These are phyloP conservation scores for Favolaschia claudopus DNA, from an alignment of 768 basidiomycete genomes.

Conservation along the genomic window DNA sequence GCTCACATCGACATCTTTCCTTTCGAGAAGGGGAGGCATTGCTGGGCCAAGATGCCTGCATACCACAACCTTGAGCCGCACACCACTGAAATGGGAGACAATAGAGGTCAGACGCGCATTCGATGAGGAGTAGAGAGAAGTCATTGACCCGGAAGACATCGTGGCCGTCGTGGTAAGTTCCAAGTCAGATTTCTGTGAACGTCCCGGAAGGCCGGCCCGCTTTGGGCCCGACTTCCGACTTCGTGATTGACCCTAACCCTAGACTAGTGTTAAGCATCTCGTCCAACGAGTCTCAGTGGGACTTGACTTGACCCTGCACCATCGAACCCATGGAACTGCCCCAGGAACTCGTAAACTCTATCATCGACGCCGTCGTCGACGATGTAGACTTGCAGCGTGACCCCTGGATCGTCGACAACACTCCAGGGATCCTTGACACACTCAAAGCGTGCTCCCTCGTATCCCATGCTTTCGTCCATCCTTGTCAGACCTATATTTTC, in stretches of 20 bases:
- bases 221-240: too few relatives aligned
- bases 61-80: background rate
- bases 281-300: too few relatives aligned
- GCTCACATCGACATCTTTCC: constrained; percentile 21
- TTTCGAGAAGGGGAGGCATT: too few relatives aligned
- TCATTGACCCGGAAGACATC: background rate
- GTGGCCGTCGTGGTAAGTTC: too few relatives aligned
- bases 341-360: constrained; percentile 21
- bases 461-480: constrained; percentile 8
- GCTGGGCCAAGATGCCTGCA: background rate
- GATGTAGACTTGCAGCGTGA: background rate
- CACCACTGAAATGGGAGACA: background rate
- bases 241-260: too few relatives aligned
- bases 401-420: constrained; percentile 16
- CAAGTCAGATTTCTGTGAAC: too few relatives aligned
- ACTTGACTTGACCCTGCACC: too few relatives aligned
- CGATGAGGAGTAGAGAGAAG: background rate
- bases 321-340: constrained; percentile 9
- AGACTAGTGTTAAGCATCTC: too few relatives aligned
- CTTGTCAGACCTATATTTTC: constrained; percentile 23
- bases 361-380: constrained; percentile 13
- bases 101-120: background rate
- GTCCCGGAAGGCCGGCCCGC: too few relatives aligned
- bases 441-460: constrained; percentile 20
- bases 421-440: background rate